Evolutionary conservation across 306 rosid species (phyloP).

Genomic region (Glycine latifolia): DNA sequence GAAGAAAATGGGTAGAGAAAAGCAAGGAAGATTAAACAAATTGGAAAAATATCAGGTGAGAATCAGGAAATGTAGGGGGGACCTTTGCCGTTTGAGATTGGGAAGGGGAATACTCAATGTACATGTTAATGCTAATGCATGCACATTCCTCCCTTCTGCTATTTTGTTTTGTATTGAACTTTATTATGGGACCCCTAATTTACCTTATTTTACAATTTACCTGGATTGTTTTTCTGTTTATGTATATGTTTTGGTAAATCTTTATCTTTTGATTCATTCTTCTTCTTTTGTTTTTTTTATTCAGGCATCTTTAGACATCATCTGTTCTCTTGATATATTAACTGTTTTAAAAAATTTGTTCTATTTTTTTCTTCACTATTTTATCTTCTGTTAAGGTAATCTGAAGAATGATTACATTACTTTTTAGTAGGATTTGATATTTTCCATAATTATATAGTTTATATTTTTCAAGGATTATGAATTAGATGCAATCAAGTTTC

Average conservation of each 20-base stretch:
- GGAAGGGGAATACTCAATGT: conserved; percentile 29
- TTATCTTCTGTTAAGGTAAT: too few relatives aligned
- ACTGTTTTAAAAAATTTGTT: too few relatives aligned
- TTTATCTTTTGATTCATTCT: background rate
- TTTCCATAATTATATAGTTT: background rate
- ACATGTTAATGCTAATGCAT: conserved; percentile 25
- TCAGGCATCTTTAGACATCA: too few relatives aligned
- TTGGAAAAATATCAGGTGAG: conserved; percentile 13
- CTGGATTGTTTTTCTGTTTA: background rate
- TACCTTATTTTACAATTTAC: background rate
- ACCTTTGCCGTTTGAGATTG: conserved; percentile 37
- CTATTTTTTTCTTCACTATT: too few relatives aligned
- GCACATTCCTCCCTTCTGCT: conserved; percentile 19
- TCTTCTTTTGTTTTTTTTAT: too few relatives aligned
- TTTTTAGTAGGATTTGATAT: background rate
- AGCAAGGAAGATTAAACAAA: conserved; percentile 6
- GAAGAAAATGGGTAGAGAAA: conserved; percentile 4
- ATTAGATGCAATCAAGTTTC: too few relatives aligned
- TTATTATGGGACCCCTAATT: conserved; percentile 2
- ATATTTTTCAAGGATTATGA: background rate
- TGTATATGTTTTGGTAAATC: background rate
- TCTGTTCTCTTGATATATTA: too few relatives aligned
- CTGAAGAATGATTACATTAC: too few relatives aligned
- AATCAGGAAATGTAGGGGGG: conserved; percentile 23
- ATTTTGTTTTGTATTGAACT: background rate